Conservation (phyloP, 2,329 filamentous ascomycete genomes). For the Colletotrichum neosansevieriae region DNA sequence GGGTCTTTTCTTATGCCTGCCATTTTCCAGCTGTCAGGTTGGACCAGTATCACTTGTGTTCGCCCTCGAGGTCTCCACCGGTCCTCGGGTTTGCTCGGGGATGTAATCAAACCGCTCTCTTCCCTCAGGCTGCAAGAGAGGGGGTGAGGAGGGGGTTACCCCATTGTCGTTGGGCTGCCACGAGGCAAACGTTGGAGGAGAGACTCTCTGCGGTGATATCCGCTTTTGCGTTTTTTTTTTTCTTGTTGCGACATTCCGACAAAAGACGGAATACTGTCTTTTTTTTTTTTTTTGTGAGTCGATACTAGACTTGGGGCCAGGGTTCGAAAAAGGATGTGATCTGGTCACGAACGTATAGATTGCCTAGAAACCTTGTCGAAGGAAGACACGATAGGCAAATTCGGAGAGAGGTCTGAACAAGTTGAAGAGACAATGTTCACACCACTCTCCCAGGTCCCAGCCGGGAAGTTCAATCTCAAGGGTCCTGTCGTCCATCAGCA, state of each 20-base stretch:
- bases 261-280: neutral
- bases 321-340: slow-evolving; percentile 14
- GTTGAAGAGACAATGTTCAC: neutral
- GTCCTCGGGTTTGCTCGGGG: slow-evolving; percentile 29
- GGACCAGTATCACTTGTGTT: slow-evolving; percentile 20
- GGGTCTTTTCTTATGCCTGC: slow-evolving; percentile 22
- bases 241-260: neutral
- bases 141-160: neutral
- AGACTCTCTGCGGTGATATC: slow-evolving; percentile 20
- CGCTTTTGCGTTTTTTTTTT: neutral
- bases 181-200: slow-evolving; percentile 23
- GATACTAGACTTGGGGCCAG: neutral
- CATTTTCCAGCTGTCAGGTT: slow-evolving; percentile 12
- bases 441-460: slow-evolving; percentile 3
- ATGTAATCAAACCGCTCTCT: neutral
- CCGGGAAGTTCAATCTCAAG: neutral
- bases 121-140: slow-evolving; percentile 6
- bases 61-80: slow-evolving; percentile 9
- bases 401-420: neutral
- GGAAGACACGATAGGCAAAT: neutral
- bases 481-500: slow-evolving; percentile 1
- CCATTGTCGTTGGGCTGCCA: slow-evolving; percentile 36
- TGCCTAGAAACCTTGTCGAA: slow-evolving; percentile 5
- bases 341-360: slow-evolving; percentile 20
- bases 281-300: neutral